Percentiles rank a stretch among this genome's conserved stretches.
Evolutionary conservation across 2,329 filamentous ascomycete genomes (phyloP).

Genomic region (Chaetoscypha palmicola): DNA sequence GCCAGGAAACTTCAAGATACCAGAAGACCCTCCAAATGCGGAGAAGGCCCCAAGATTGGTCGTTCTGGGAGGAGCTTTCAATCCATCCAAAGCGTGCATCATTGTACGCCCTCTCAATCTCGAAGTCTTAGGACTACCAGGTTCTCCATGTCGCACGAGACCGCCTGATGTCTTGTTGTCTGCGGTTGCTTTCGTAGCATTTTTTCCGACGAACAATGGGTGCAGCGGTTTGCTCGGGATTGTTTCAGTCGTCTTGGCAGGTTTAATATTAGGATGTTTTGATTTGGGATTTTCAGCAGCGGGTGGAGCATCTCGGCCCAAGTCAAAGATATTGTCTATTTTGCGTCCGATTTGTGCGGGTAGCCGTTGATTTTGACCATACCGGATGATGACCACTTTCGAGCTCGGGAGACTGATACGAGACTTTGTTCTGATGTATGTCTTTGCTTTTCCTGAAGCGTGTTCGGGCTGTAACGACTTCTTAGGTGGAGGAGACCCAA

Average conservation of each 20-base stretch:
- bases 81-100: slow-evolving; percentile 1
- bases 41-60: slow-evolving; percentile 23
- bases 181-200: slow-evolving; percentile 30
- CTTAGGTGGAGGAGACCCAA: slow-evolving; percentile 52
- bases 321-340: slow-evolving; percentile 58
- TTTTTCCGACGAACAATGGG: slow-evolving; percentile 62
- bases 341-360: slow-evolving; percentile 46
- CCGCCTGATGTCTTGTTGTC: too few species aligned
- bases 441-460: slow-evolving; percentile 8
- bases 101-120: neutral
- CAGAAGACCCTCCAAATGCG: slow-evolving; percentile 21
- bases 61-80: slow-evolving; percentile 31
- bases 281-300: neutral
- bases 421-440: slow-evolving; percentile 34
- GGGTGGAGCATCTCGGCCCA: too few species aligned
- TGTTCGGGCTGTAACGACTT: slow-evolving; percentile 33
- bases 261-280: slow-evolving; percentile 20
- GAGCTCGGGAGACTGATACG: slow-evolving; percentile 29
- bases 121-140: neutral
- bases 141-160: too few species aligned
- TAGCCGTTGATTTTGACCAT: slow-evolving; percentile 43
- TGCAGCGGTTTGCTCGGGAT: slow-evolving; percentile 50
- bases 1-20: slow-evolving; percentile 53
- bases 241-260: slow-evolving; percentile 19
- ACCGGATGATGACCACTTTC: slow-evolving; percentile 49